These are phyloP conservation scores for Penicillium brasilianum DNA, from an alignment of 2,329 filamentous ascomycete genomes.

Conservation along the genomic window DNA sequence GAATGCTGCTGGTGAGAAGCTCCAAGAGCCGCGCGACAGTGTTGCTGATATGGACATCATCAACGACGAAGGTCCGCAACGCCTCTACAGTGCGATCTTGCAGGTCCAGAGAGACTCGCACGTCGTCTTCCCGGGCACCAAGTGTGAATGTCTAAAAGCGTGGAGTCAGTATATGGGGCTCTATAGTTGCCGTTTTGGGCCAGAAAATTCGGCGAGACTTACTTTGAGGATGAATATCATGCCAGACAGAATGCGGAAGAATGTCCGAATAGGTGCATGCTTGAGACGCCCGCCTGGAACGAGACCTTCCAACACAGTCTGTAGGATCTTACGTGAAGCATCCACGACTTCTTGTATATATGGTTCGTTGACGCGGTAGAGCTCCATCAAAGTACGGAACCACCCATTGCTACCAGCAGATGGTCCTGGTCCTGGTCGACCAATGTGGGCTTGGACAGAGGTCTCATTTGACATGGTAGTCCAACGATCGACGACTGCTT, in stretches of 20 bases:
- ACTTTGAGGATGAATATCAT: conserved; percentile 69
- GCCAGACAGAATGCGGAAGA: conserved; percentile 67
- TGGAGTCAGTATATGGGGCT: neutral
- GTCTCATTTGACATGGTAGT: conserved; percentile 67
- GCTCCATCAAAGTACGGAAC: conserved; percentile 48
- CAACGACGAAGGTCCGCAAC: conserved; percentile 65
- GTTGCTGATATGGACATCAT: conserved; percentile 68
- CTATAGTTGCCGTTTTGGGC: neutral
- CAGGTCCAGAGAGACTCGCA: conserved; percentile 62
- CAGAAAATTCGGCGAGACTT: conserved; percentile 16
- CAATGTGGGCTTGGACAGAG: conserved; percentile 35
- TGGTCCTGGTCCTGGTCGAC: conserved; percentile 33
- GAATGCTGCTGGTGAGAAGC: conserved; percentile 63
- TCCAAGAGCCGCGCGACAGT: conserved; percentile 66
- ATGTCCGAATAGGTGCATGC: conserved; percentile 67
- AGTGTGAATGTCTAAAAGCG: conserved; percentile 61
- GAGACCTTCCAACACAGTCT: conserved; percentile 63
- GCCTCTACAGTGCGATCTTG: conserved; percentile 64
- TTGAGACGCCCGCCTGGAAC: conserved; percentile 63
- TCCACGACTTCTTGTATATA: conserved; percentile 68
- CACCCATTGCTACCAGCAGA: conserved; percentile 40
- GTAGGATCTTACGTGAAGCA: conserved; percentile 64
- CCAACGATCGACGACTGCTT: conserved; percentile 92
- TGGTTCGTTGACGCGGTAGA: conserved; percentile 63
- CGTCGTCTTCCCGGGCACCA: conserved; percentile 66